A percentile compares a stretch with the other conserved stretches of the same genome.
phyloP scores from a whole-genome alignment of 306 rosid genomes.

The Cotoneaster glaucophyllus region DNA sequence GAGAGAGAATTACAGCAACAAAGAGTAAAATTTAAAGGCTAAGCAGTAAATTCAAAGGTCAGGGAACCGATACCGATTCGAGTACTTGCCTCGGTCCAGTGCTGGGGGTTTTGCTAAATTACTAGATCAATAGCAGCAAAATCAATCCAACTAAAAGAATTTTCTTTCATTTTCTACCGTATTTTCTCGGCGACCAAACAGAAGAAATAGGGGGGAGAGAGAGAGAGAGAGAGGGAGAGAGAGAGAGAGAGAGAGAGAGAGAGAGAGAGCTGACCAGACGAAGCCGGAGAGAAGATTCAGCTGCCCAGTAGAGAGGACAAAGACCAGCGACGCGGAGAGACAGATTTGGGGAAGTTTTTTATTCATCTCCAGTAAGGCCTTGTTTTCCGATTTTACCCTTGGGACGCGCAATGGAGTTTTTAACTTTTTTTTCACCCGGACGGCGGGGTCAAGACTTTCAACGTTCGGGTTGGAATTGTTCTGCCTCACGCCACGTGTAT shows the following conservation, averaged over 20 bases:
- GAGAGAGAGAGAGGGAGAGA: not conserved
- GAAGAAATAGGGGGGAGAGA: not conserved
- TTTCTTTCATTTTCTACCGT: not conserved
- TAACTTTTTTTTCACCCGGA: not conserved
- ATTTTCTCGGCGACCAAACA: conserved; percentile 13
- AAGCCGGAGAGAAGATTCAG: conserved; percentile 2
- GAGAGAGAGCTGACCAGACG: conserved; percentile 29
- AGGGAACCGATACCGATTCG: not conserved
- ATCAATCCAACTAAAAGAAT: not conserved
- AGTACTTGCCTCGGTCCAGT: not conserved
- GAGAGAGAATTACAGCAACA: not conserved
- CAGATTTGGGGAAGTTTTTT: not conserved
- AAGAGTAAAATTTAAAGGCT: not conserved
- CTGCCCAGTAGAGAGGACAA: not conserved
- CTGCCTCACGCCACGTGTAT: not conserved
- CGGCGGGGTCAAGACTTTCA: not conserved
- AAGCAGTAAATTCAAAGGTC: not conserved
- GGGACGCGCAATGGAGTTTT: not conserved
- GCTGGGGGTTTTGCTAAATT: not conserved
- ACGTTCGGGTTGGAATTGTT: not conserved
- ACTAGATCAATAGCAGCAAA: not conserved
- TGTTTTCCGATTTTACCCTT: conserved; percentile 28
- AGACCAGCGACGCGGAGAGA: not conserved
- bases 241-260: not conserved
- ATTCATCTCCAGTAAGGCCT: not conserved